phyloP scores from a whole-genome alignment of 495 filamentous ascomycete genomes.

The Podospora fimiseda region DNA sequence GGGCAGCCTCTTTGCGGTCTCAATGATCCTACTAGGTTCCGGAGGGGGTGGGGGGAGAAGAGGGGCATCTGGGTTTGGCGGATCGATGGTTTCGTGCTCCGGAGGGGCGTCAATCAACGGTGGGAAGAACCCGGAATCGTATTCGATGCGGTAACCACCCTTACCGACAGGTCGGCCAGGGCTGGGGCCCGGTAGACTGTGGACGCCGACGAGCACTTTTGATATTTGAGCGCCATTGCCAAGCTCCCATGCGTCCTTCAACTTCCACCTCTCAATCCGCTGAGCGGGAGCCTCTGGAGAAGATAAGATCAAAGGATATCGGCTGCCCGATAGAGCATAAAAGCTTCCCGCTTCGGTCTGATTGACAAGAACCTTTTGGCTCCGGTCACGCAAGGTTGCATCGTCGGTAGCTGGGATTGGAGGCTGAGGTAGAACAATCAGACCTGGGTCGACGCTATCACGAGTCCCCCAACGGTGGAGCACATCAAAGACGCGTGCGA shows the following conservation, averaged over 20 bases:
- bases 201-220: constrained; percentile 41
- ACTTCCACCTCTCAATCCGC: constrained; percentile 48
- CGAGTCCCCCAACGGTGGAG: constrained; percentile 58
- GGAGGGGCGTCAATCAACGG: not conserved
- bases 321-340: constrained; percentile 87
- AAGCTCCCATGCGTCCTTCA: constrained; percentile 26
- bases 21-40: constrained; percentile 27
- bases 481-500: constrained; percentile 87
- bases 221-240: constrained; percentile 30
- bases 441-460: constrained; percentile 50
- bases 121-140: not conserved
- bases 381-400: constrained; percentile 49
- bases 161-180: constrained; percentile 2
- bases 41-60: constrained; percentile 6
- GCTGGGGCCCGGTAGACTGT: constrained; percentile 30
- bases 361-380: constrained; percentile 75
- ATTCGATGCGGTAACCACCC: not conserved
- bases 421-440: constrained; percentile 85
- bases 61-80: not conserved
- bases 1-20: constrained; percentile 31
- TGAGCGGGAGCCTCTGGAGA: constrained; percentile 62
- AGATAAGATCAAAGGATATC: constrained; percentile 78
- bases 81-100: not conserved
- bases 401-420: constrained; percentile 56
- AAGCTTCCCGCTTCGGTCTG: constrained; percentile 77